Conservation (phyloP, 2,329 filamentous ascomycete species). For the Basipetospora chlamydospora region DNA sequence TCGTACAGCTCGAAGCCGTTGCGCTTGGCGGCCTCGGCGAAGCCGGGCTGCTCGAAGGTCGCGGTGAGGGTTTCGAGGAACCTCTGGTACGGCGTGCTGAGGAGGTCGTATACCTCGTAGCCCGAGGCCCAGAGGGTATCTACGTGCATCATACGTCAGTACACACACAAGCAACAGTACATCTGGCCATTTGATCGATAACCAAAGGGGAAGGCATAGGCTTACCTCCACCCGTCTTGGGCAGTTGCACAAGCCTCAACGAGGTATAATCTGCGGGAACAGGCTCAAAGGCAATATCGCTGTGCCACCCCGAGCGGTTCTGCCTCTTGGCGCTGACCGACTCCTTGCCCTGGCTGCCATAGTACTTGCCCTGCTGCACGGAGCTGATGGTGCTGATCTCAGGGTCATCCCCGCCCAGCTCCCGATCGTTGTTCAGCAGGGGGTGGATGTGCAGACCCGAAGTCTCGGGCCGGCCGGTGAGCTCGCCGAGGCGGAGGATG, state of each 20-base stretch:
- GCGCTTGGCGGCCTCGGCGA: slow-evolving; percentile 29
- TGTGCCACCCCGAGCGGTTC: slow-evolving; percentile 38
- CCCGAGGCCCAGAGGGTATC: slow-evolving; percentile 54
- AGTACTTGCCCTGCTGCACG: slow-evolving; percentile 35
- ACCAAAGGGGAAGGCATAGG: background rate
- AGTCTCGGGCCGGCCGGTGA: slow-evolving; percentile 39
- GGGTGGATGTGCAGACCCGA: slow-evolving; percentile 48
- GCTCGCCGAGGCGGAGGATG: slow-evolving; percentile 42
- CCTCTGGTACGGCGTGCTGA: slow-evolving; percentile 38
- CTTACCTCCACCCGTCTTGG: slow-evolving; percentile 37
- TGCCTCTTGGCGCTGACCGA: slow-evolving; percentile 24
- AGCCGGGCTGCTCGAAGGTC: slow-evolving; percentile 34
- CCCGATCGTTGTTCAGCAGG: slow-evolving; percentile 35
- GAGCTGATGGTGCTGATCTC: slow-evolving; percentile 53
- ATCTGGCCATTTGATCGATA: background rate
- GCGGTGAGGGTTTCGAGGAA: slow-evolving; percentile 46
- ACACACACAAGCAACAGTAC: too few species aligned
- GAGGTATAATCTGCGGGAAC: slow-evolving; percentile 49
- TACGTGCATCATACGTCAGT: too few species aligned
- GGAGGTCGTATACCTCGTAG: slow-evolving; percentile 51
- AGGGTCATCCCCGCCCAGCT: slow-evolving; percentile 31
- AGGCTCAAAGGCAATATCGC: slow-evolving; percentile 51
- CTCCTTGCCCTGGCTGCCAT: slow-evolving; percentile 18
- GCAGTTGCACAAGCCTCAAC: slow-evolving; percentile 37
- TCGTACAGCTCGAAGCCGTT: slow-evolving; percentile 31